Base-by-base conservation (phyloP, 257 asterid species). In the Ballota nigra region DNA sequence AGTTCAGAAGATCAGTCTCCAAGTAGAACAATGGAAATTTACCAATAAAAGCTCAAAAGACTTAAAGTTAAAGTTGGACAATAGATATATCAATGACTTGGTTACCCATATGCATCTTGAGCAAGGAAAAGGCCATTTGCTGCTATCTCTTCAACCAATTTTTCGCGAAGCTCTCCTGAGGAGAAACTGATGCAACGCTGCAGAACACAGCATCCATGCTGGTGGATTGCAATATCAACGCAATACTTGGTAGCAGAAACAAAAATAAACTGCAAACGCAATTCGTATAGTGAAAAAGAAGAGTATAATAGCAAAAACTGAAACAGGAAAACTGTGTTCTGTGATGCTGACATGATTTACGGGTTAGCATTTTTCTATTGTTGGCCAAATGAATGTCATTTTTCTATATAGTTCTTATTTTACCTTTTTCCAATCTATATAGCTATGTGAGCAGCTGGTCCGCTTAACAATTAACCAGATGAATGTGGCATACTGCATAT, bases 91-190 rank as follows among this genome's bases (percentile, higher is more conserved):
- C 8, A 62, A 34, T 63, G 34, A 41, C 19, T 68, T 38, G 64
- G 57, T 81, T 91, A 94, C 98, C 98, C 98, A 67, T 67, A 94
- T 78, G 96, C 90, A 89, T 94, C 98, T 84, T 91, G 97, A 68
- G 98, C 86, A 65, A 94, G 97, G 60, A 82, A 75, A 78, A 87
- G 88, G 0, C 89, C 98, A 47, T 91, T 89, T 74, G 85, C 80
- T 24, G 91, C 78, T 52, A 94, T 89, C 80, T 86, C 90, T 10
- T 90, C 79, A 20, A 94, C 70, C 84, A 94, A 69, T 53, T 81
- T 85, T 34, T 94, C 92, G 6, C 84, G 84, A 69, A 84, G 80
- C 65, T 82, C 92, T 71, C 97, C 97, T 58, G 82, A 78, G 34
- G 95, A 83, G 71, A 82, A 90, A 62, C 83, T 80, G 77, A 94